Evolutionary conservation across 192 early-diverging fungal genomes (phyloP).

Genomic region (Ambispora gerdemannii): DNA sequence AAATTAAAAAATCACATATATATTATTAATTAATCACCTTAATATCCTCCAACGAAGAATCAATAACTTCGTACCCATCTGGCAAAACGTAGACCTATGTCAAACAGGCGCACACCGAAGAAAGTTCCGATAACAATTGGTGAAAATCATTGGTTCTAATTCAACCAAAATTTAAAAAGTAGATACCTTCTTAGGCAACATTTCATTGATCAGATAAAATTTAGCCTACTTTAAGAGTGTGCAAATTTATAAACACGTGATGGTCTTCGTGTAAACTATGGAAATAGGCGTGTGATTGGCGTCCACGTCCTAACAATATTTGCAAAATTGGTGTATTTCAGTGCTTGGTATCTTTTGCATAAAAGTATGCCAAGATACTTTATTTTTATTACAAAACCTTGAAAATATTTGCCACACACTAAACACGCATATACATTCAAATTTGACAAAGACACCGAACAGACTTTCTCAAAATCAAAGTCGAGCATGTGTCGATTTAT

Average conservation of each 20-base stretch:
- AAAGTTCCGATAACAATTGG: conserved; percentile 15
- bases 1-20: neutral
- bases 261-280: conserved; percentile 94
- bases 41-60: conserved; percentile 88
- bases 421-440: conserved; percentile 95
- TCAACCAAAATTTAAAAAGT: neutral
- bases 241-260: conserved; percentile 92
- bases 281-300: conserved; percentile 89
- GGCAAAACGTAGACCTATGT: conserved; percentile 82
- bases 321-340: neutral
- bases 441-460: conserved; percentile 90
- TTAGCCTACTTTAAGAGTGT: conserved; percentile 62
- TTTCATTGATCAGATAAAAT: neutral
- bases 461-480: conserved; percentile 98
- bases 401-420: conserved; percentile 93
- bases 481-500: conserved; percentile 84
- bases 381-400: conserved; percentile 53
- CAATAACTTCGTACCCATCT: conserved; percentile 87
- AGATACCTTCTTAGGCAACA: neutral
- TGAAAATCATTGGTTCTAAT: neutral
- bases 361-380: neutral
- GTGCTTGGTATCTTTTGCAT: neutral
- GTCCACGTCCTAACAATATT: conserved; percentile 68
- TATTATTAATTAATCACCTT: conserved; percentile 51
- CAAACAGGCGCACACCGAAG: too few species aligned